These are phyloP conservation scores for Nannochloris sp. DNA, from an alignment of 139 green algal genomes.

Conservation along the genomic window DNA sequence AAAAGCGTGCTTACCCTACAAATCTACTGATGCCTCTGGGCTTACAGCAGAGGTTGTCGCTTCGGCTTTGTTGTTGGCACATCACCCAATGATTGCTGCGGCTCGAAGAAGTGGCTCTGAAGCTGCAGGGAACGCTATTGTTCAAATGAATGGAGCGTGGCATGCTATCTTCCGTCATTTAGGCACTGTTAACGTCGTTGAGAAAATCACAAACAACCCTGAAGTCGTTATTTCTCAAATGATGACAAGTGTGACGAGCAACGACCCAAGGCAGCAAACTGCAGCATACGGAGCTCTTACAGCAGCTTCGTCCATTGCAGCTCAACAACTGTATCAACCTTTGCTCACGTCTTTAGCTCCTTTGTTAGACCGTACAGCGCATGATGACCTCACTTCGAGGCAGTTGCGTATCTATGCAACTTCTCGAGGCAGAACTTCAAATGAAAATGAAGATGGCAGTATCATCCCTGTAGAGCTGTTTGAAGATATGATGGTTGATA, in stretches of 20 bases:
- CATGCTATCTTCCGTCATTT: conserved; percentile 4
- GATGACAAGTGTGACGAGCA: not conserved
- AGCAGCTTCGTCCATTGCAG: conserved; percentile 30
- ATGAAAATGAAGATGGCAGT: conserved; percentile 18
- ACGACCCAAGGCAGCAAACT: not conserved
- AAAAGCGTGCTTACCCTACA: not conserved
- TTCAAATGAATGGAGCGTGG: not conserved
- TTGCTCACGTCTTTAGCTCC: conserved; percentile 27
- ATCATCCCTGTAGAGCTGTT: conserved; percentile 28
- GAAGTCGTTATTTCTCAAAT: not conserved
- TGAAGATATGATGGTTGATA: conserved; percentile 15
- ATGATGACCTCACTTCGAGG: conserved; percentile 44
- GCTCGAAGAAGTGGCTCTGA: not conserved
- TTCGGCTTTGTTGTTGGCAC: conserved; percentile 47
- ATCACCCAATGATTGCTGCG: conserved; percentile 56
- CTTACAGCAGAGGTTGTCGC: not conserved
- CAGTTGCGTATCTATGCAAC: conserved; percentile 57
- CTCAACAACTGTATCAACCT: conserved; percentile 25
- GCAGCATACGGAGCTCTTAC: conserved; percentile 48
- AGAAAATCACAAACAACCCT: not conserved
- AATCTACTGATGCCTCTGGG: not conserved
- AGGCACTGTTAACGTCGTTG: conserved; percentile 3
- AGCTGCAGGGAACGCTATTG: not conserved
- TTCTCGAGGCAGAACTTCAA: conserved; percentile 26
- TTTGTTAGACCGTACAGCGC: conserved; percentile 30